phyloP scores from a whole-genome alignment of 352 stramenopile genomes.

The Pythium periplocum region DNA sequence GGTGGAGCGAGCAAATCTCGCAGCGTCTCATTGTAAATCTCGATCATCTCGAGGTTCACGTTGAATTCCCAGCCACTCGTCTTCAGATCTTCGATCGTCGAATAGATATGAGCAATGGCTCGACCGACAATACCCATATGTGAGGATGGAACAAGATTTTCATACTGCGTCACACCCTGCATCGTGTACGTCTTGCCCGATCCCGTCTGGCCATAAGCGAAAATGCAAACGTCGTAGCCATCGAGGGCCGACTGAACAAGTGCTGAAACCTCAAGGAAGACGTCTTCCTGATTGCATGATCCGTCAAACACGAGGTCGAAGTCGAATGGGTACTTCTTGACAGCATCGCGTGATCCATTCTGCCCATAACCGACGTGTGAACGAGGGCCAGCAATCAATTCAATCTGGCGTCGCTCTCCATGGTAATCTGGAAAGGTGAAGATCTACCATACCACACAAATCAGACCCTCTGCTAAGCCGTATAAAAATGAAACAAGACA shows the following conservation, averaged over 20 bases:
- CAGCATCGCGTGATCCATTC: conserved; percentile 33
- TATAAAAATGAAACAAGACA: not conserved
- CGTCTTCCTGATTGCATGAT: conserved; percentile 89
- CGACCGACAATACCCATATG: conserved; percentile 81
- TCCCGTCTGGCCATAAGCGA: conserved; percentile 89
- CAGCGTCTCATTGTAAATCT: conserved; percentile 98
- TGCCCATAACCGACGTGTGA: conserved; percentile 74
- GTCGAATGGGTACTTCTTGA: conserved; percentile 92
- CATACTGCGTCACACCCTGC: conserved; percentile 53
- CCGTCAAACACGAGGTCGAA: conserved; percentile 98
- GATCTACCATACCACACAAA: conserved; percentile 28
- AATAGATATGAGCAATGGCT: conserved; percentile 75
- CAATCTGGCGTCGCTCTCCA: conserved; percentile 62
- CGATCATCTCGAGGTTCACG: conserved; percentile 85
- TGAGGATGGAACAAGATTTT: conserved; percentile 34
- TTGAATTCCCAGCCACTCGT: conserved; percentile 71
- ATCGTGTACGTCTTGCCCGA: conserved; percentile 89
- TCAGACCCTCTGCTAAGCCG: too few relatives aligned
- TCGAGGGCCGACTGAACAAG: conserved; percentile 94
- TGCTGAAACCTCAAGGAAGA: conserved; percentile 96
- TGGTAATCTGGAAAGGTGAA: conserved; percentile 72
- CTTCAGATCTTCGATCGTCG: conserved; percentile 48
- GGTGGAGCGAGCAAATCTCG: conserved; percentile 85
- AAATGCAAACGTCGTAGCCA: conserved; percentile 95
- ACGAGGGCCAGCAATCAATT: conserved; percentile 55